Evolutionary conservation across 129 eudicot species (phyloP).

Genomic region (Daucus carota): DH1_v3.0 NC_030384.2:41377001-41377500

Average conservation of each 20-base stretch:
- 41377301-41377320: conserved; percentile 26
- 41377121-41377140: not conserved
- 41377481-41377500: not conserved
- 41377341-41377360: not conserved
- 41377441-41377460: not conserved
- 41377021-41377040: not conserved
- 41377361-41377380: not conserved
- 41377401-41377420: not conserved
- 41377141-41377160: not conserved
- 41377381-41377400: not conserved
- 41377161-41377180: not conserved
- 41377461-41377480: not conserved
- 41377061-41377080: not conserved
- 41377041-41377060: not conserved
- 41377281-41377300: conserved; percentile 89
- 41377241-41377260: conserved; percentile 58
- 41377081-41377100: not conserved
- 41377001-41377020: not conserved
- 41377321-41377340: conserved; percentile 1
- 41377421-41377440: not conserved
- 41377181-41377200: not conserved
- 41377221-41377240: not conserved
- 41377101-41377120: too few relatives aligned
- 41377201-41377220: not conserved
- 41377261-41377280: conserved; percentile 54